Conservation (phyloP, 2,329 filamentous ascomycete species). For the Botrytis cinerea region DNA sequence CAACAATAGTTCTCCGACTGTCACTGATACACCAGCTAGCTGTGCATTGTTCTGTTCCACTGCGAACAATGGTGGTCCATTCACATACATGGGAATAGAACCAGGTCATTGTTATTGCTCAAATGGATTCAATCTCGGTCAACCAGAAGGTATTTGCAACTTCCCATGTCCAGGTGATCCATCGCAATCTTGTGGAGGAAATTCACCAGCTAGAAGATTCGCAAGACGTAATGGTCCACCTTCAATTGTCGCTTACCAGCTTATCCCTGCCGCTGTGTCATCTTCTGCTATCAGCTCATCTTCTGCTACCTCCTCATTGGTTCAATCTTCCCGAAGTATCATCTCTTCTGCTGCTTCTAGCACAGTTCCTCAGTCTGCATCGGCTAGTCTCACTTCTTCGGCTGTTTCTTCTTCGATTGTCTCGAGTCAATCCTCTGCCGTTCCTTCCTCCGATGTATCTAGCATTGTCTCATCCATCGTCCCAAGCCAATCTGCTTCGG, state of each 20-base stretch:
- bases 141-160: neutral
- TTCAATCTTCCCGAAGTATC: neutral
- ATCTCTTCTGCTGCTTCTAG: neutral
- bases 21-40: neutral
- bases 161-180: constrained; percentile 8
- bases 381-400: neutral
- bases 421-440: neutral
- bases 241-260: constrained; percentile 10
- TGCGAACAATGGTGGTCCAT: neutral
- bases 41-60: constrained; percentile 16
- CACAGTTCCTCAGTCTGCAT: neutral
- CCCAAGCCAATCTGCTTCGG: neutral
- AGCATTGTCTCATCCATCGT: neutral
- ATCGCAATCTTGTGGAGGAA: constrained; percentile 17
- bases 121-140: constrained; percentile 3
- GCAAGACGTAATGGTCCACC: neutral
- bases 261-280: neutral
- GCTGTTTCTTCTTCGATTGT: neutral
- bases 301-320: neutral
- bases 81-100: constrained; percentile 7
- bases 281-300: constrained; percentile 1
- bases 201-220: neutral
- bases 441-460: neutral
- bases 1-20: neutral
- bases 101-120: constrained; percentile 20